phyloP scores from a whole-genome alignment of 1,139 yeast species.

The Magnusiomyces paraingens region DNA sequence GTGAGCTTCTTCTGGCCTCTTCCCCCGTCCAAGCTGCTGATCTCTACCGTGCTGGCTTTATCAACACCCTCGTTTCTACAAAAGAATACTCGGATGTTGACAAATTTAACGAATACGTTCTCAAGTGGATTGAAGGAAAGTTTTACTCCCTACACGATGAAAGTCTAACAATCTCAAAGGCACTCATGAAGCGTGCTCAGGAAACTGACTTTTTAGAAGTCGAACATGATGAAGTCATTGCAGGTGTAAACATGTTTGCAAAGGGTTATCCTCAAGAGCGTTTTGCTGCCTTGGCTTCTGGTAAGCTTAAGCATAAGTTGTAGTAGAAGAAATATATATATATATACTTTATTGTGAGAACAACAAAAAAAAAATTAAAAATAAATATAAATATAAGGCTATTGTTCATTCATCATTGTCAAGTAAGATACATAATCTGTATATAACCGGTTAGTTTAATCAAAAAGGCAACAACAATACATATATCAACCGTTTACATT shows the following conservation, averaged over 20 bases:
- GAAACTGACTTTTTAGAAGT: conserved; percentile 40
- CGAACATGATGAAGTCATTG: conserved; percentile 58
- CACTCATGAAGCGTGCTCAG: conserved; percentile 40
- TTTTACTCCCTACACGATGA: conserved; percentile 44
- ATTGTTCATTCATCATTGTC: not conserved
- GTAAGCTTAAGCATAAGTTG: conserved; percentile 57
- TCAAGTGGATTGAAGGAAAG: conserved; percentile 37
- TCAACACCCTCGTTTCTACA: conserved; percentile 48
- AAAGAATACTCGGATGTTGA: conserved; percentile 32
- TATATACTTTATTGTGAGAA: not conserved
- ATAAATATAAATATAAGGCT: not conserved
- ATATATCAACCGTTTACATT: not conserved
- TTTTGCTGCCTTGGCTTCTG: conserved; percentile 50
- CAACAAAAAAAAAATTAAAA: not conserved
- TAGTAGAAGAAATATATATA: conserved; percentile 21
- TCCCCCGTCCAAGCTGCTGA: conserved; percentile 60
- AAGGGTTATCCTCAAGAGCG: conserved; percentile 69
- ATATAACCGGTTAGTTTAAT: not conserved
- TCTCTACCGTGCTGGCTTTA: conserved; percentile 51
- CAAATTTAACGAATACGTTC: conserved; percentile 56
- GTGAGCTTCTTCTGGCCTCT: conserved; percentile 67
- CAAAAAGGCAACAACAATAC: not conserved
- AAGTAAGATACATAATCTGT: no score
- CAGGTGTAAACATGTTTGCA: conserved; percentile 66
- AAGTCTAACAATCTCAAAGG: conserved; percentile 58